Conservation (phyloP, 345 rosid genomes). For the Populus nigra region DNA sequence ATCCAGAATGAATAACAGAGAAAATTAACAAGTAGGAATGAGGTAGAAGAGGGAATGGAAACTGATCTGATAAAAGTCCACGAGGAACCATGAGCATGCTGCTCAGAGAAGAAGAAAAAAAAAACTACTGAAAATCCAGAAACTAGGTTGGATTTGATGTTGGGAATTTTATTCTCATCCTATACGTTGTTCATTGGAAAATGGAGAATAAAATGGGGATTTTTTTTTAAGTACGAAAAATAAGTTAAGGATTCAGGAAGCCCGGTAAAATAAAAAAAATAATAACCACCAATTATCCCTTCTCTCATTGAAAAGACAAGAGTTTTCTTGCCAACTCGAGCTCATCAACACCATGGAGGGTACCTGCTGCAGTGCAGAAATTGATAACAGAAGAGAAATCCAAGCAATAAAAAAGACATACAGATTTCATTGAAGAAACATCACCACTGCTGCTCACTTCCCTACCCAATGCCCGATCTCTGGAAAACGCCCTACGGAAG, state of each 20-base stretch:
- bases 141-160: neutral
- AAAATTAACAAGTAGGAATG: neutral
- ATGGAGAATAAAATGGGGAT: neutral
- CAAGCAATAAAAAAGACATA: slow-evolving; percentile 37
- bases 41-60: neutral
- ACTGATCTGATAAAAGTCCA: neutral
- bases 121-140: neutral
- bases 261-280: neutral
- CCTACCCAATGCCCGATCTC: slow-evolving; percentile 70
- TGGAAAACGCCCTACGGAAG: slow-evolving; percentile 52
- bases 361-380: slow-evolving; percentile 8
- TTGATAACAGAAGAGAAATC: slow-evolving; percentile 7
- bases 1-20: neutral
- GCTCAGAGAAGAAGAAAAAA: too few species aligned
- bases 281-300: neutral
- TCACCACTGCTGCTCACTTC: slow-evolving; percentile 58
- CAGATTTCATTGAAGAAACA: slow-evolving; percentile 50
- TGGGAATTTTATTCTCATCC: neutral
- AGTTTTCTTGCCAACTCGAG: neutral
- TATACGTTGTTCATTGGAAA: neutral
- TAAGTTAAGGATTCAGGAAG: neutral
- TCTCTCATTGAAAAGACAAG: neutral
- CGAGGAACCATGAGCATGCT: neutral
- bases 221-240: neutral
- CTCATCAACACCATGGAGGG: neutral